These are phyloP conservation scores for Linum usitatissimum DNA, from an alignment of 345 rosid genomes.

Conservation along the genomic window DNA sequence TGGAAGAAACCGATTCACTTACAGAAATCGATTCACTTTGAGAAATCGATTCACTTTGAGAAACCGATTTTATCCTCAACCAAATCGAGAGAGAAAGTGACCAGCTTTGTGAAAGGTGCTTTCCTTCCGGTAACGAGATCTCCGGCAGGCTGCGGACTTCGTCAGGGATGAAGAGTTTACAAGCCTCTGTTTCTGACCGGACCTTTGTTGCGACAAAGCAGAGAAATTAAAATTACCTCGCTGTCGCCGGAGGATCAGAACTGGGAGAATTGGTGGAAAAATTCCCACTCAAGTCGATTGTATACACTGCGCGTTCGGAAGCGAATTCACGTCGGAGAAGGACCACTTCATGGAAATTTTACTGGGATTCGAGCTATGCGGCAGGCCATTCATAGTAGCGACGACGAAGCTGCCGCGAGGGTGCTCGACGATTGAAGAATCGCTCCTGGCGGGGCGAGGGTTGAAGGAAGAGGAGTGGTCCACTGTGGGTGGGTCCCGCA, in stretches of 20 bases:
- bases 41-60: no score
- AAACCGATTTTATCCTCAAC: no score
- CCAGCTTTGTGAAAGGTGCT: no score
- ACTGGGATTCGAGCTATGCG: neutral
- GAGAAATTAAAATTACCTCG: no score
- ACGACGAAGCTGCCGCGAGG: neutral
- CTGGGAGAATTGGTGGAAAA: neutral
- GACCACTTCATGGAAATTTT: conserved; percentile 8
- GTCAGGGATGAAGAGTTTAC: no score
- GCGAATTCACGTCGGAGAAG: neutral
- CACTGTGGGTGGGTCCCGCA: conserved; percentile 5
- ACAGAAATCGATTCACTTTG: no score
- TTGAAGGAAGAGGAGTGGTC: neutral
- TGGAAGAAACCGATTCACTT: no score
- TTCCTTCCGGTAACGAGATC: no score
- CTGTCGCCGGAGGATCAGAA: no score
- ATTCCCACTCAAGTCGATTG: neutral
- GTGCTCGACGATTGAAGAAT: neutral
- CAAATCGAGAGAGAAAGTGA: no score
- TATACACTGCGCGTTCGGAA: conserved; percentile 12
- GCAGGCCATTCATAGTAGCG: conserved; percentile 1
- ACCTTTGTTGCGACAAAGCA: neutral
- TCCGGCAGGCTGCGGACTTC: no score
- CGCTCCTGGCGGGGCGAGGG: conserved; percentile 2
- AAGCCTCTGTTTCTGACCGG: neutral